A percentile compares a stretch with the other conserved stretches of the same genome.
Conservation (phyloP, 2,329 filamentous ascomycete species). For the Harringtonia aguacate region DNA sequence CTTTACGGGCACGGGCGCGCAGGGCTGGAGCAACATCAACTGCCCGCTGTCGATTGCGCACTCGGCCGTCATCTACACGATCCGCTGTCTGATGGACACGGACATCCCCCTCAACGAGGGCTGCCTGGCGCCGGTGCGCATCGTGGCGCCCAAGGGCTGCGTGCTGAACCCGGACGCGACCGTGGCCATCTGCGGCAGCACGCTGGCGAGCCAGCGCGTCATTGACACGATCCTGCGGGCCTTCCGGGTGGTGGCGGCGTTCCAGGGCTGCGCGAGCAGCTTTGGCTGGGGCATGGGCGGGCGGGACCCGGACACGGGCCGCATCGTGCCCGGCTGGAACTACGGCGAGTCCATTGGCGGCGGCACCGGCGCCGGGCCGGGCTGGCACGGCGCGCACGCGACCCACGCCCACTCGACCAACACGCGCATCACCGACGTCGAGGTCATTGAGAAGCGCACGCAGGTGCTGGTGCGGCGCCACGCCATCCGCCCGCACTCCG, state of each 20-base stretch:
- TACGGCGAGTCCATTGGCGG: constrained; percentile 21
- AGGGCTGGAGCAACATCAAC: constrained; percentile 14
- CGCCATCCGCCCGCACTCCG: constrained; percentile 16
- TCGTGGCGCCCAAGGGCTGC: constrained; percentile 19
- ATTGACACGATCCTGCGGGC: constrained; percentile 20
- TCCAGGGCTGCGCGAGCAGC: constrained; percentile 19
- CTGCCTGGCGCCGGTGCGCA: constrained; percentile 21
- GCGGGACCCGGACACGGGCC: constrained; percentile 9
- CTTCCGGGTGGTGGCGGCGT: constrained; percentile 14
- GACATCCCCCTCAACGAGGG: constrained; percentile 28
- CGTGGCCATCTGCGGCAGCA: constrained; percentile 28
- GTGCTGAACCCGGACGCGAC: constrained; percentile 20
- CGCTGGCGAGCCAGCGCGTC: constrained; percentile 19
- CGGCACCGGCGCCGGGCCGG: constrained; percentile 19
- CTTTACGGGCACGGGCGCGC: constrained; percentile 22
- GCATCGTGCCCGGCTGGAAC: constrained; percentile 12
- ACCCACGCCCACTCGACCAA: constrained; percentile 17
- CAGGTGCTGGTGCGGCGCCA: constrained; percentile 20
- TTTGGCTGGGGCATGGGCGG: not conserved
- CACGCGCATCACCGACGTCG: constrained; percentile 19
- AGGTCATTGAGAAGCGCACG: constrained; percentile 22
- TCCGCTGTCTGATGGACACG: constrained; percentile 22
- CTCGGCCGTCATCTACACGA: constrained; percentile 23
- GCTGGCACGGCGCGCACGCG: constrained; percentile 17
- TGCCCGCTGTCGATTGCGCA: constrained; percentile 6